Evolutionary conservation across 108 stramenopile species (phyloP).

Genomic region (Cyclotella baltica): DNA sequence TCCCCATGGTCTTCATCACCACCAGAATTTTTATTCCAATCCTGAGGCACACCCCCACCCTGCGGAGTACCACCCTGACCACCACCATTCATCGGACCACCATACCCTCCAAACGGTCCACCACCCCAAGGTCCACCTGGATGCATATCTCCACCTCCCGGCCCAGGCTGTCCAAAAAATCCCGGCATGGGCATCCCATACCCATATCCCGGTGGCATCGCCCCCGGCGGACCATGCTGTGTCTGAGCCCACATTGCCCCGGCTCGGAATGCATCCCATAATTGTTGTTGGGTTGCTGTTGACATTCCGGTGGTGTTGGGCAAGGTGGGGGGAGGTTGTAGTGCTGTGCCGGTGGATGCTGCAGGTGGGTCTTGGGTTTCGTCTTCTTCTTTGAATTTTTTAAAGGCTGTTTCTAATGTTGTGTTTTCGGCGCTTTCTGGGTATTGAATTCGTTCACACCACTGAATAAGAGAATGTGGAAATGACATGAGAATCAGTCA

Average conservation of each 20-base stretch:
- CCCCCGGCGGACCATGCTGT: conserved; percentile 3
- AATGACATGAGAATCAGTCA: not conserved
- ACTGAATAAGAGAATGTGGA: conserved; percentile 11
- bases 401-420: conserved; percentile 4
- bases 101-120: conserved; percentile 5
- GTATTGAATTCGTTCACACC: conserved; percentile 45
- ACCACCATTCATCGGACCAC: not conserved
- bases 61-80: not conserved
- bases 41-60: not conserved
- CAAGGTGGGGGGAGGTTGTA: not conserved
- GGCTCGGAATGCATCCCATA: conserved; percentile 30
- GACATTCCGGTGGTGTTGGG: not conserved
- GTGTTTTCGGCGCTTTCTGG: conserved; percentile 22
- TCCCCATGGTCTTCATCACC: not conserved
- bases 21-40: conserved; percentile 7
- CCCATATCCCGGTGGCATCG: not conserved
- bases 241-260: conserved; percentile 24
- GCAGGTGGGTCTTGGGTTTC: not conserved
- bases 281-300: not conserved
- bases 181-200: conserved; percentile 3
- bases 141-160: not conserved
- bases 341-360: not conserved
- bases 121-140: conserved; percentile 12
- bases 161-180: not conserved
- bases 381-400: not conserved